phyloP scores from a whole-genome alignment of 306 rosid species.

The Pachyrhizus erosus region DNA sequence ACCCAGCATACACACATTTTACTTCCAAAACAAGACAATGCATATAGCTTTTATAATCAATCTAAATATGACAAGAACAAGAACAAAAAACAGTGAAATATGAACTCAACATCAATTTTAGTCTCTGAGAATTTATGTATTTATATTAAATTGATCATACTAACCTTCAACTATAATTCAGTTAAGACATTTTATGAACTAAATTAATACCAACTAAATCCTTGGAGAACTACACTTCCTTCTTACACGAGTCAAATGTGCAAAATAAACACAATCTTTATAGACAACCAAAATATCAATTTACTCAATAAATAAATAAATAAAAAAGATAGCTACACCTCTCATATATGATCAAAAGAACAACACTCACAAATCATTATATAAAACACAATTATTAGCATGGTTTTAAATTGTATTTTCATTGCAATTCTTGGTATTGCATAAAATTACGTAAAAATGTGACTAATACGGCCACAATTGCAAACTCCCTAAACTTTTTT shows the following conservation, averaged over 20 bases:
- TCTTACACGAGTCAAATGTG: conserved; percentile 1
- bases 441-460: neutral
- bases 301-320: neutral
- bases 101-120: neutral
- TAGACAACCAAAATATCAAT: conserved; percentile 5
- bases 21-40: conserved; percentile 1
- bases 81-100: neutral
- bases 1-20: neutral
- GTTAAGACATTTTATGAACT: too few species aligned
- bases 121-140: neutral
- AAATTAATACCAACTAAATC: too few species aligned
- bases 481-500: neutral
- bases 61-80: neutral
- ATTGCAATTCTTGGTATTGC: neutral
- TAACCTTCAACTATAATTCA: conserved; percentile 11
- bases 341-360: neutral
- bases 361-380: neutral
- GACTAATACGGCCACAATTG: neutral
- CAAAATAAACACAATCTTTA: neutral
- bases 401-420: neutral
- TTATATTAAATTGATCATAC: neutral
- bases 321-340: neutral
- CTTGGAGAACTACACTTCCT: neutral
- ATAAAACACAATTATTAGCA: neutral
- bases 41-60: conserved; percentile 1